Evolutionary conservation across 352 stramenopile species (phyloP).

Genomic region (Pythium vanterpoolii): DNA sequence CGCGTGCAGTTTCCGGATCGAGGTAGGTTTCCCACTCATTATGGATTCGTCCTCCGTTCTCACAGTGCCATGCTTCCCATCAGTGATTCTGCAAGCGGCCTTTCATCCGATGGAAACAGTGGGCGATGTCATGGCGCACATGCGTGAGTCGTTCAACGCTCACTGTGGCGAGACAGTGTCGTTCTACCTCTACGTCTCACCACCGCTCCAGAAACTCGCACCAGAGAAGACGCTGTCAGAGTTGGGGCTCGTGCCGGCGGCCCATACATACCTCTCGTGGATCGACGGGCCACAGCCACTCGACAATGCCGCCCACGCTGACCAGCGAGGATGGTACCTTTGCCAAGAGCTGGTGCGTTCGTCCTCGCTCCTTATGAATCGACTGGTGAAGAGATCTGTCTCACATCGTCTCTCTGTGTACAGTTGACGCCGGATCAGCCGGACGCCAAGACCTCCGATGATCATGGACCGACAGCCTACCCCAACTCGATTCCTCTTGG

Average conservation of each 20-base stretch:
- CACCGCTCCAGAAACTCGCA: slow-evolving; percentile 62
- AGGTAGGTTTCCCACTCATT: slow-evolving; percentile 32
- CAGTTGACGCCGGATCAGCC: slow-evolving; percentile 20
- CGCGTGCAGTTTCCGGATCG: slow-evolving; percentile 83
- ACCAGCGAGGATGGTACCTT: slow-evolving; percentile 49
- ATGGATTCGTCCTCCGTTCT: background rate
- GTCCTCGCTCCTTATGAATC: background rate
- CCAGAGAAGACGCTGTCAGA: slow-evolving; percentile 56
- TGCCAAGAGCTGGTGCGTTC: slow-evolving; percentile 50
- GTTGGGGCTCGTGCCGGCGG: slow-evolving; percentile 73
- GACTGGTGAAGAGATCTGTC: background rate
- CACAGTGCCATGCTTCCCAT: background rate
- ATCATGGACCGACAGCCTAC: slow-evolving; percentile 3
- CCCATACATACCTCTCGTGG: slow-evolving; percentile 78
- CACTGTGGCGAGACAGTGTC: background rate
- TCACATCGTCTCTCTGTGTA: background rate
- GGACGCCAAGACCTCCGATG: slow-evolving; percentile 12
- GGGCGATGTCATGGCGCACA: slow-evolving; percentile 62
- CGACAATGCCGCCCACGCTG: background rate
- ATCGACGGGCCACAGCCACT: slow-evolving; percentile 18
- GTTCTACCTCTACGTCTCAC: slow-evolving; percentile 83
- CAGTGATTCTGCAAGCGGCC: slow-evolving; percentile 73
- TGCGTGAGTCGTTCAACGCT: slow-evolving; percentile 44
- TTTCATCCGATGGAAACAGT: slow-evolving; percentile 84
- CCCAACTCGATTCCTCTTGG: slow-evolving; percentile 27